phyloP scores from a whole-genome alignment of 2,329 filamentous ascomycete genomes.

The Fusarium sp. region DNA sequence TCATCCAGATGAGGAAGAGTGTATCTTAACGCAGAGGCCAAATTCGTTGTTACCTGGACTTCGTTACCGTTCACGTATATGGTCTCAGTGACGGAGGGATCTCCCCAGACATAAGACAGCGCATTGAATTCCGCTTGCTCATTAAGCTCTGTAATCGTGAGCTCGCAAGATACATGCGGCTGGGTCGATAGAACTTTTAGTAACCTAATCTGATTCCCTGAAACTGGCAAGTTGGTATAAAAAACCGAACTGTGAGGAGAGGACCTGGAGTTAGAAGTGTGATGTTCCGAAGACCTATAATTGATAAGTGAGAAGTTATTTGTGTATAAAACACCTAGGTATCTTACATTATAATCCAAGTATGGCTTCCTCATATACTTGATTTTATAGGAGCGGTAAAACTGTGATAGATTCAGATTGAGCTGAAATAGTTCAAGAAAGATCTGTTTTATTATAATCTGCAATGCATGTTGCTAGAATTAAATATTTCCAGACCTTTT shows the following conservation, averaged over 20 bases:
- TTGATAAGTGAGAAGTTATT: background rate
- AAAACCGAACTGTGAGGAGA: background rate
- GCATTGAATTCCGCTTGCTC: background rate
- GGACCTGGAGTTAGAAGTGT: background rate
- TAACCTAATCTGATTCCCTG: slow-evolving; percentile 8
- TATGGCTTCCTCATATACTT: background rate
- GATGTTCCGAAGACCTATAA: background rate
- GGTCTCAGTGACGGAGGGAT: background rate
- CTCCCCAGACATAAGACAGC: slow-evolving; percentile 19
- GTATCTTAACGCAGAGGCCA: slow-evolving; percentile 1
- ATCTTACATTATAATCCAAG: background rate
- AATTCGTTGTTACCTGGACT: background rate
- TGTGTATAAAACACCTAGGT: background rate
- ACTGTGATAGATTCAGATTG: no score
- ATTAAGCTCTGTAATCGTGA: background rate
- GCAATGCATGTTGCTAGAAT: background rate
- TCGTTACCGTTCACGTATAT: background rate
- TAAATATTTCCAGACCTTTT: background rate
- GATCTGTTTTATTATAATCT: no score
- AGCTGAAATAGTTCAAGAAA: no score
- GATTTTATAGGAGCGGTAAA: no score
- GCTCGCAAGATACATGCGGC: slow-evolving; percentile 7
- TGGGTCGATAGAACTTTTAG: slow-evolving; percentile 2
- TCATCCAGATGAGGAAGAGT: background rate
- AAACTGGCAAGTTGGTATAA: background rate